Base-by-base conservation (phyloP, 208 protist species). In the Leishmania lainsoni region DNA sequence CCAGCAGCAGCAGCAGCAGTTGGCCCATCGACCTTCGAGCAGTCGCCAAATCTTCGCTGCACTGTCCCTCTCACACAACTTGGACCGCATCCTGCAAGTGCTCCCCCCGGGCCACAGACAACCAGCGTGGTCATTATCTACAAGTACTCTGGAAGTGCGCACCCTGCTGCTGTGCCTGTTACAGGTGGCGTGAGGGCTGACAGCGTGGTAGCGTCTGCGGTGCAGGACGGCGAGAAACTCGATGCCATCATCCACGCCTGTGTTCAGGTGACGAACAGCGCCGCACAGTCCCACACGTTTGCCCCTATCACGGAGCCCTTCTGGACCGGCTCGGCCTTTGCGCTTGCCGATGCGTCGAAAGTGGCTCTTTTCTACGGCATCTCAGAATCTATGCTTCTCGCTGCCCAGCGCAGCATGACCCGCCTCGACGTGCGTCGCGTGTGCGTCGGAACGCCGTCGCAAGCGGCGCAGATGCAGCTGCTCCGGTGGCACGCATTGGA, bases 51-150 rank as follows among this genome's bases (percentile, higher is more conserved):
- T 95, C 20, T 97, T 94, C 68, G 71, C 88, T 12, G 83, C 86
- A 10, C 87, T 95, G 29, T 92, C 93, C 32, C 84, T 89, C 65
- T 87, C 91, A 8, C 89, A 91, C 74, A 91, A 95, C 74, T 79
- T 95, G 22, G 81, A 95, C 68, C 86, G 88, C 22, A 88, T 93
- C 45, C 66, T 93, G 54, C 83, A 87, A 61, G 76, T 84, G 51
- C 83, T 97, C 6, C 87, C 93, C 87, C 91, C 5, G 84, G 80
- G 48, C 83, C 86, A 12, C 83, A 79, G 8, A 94, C 90, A 22
- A 80, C 73, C 5, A 90, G 88, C 10, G 90, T 94, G 51, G 86
- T 91, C 0, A 85, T 96, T 66, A 70, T 96, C 26, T 80, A 72
- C 72, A 58, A 45, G 56, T 35, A 54, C 16, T 58, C 49, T 17